Evolutionary conservation across 208 protist species (phyloP), one percentile per base, ranked within the genome.

Genomic region (Wallacemonas sp.): DNA sequence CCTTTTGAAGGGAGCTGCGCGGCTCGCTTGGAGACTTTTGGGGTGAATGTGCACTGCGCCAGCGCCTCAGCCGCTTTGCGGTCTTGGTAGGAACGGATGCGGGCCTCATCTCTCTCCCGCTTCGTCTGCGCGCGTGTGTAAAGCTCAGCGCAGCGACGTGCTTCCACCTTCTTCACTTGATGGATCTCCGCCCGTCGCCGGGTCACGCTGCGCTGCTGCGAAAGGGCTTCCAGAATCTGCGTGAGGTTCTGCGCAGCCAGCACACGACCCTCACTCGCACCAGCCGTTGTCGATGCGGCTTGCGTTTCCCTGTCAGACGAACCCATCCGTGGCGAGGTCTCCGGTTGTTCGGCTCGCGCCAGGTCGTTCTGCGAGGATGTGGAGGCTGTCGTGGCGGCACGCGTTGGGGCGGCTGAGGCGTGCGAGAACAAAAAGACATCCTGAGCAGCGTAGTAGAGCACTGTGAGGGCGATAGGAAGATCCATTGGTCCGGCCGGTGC

Each of bases 371-470:
- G n/a, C n/a, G n/a, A n/a, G n/a, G n/a, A n/a, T n/a, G n/a, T n/a
- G n/a, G n/a, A n/a, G n/a, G n/a, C n/a, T n/a, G n/a, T n/a, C n/a
- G n/a, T n/a, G n/a, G n/a, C n/a, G n/a, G n/a, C n/a, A n/a, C n/a
- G n/a, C n/a, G n/a, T n/a, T n/a, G n/a, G n/a, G n/a, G n/a, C n/a
- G n/a, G n/a, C n/a, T n/a, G n/a, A n/a, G n/a, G n/a, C n/a, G n/a
- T n/a, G n/a, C n/a, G n/a, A n/a, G n/a, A n/a, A n/a, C n/a, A n/a
- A n/a, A n/a, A 41, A 6, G 36, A 22, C 31, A n/a, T 79, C 74
- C 46, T 79, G 67, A 2, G 81, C 77, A 8, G 70, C 70, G 47
- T 70, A 78, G 70, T 87, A 87, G 24, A 87, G 66, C 19, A 87
- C 34, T 5, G 72, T 38, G 42, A 87, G 47, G 2, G 73, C 76